Evolutionary conservation across 257 asterid genomes (phyloP).

Genomic region (Vinca minor): DNA sequence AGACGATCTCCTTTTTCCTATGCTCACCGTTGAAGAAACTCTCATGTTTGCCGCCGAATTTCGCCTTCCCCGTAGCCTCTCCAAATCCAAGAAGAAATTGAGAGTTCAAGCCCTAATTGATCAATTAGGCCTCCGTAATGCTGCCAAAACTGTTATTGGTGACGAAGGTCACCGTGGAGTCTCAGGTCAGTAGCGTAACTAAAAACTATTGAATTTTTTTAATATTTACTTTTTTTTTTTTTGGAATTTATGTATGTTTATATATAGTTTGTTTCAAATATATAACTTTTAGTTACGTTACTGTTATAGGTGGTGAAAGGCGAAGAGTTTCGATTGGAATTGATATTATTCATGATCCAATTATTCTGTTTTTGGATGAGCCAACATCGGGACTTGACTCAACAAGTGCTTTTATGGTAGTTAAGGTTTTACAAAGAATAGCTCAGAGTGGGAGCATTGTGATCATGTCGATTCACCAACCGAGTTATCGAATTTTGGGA

Average conservation of each 20-base stretch:
- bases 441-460: conserved; percentile 46
- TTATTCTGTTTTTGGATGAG: conserved; percentile 38
- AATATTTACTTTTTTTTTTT: no score
- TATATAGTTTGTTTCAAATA: no score
- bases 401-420: conserved; percentile 40
- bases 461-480: conserved; percentile 43
- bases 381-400: conserved; percentile 48
- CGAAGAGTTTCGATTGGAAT: conserved; percentile 40
- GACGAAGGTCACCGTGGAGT: conserved; percentile 39
- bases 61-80: conserved; percentile 38
- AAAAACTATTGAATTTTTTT: no score
- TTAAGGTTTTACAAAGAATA: conserved; percentile 34
- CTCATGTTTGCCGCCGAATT: conserved; percentile 81
- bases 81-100: conserved; percentile 21
- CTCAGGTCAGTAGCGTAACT: no score
- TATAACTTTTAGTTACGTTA: no score
- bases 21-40: conserved; percentile 79
- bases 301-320: conserved; percentile 45
- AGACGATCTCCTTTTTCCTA: conserved; percentile 65
- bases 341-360: conserved; percentile 40
- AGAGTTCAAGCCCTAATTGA: conserved; percentile 24
- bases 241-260: no score
- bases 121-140: conserved; percentile 27
- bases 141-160: conserved; percentile 28
- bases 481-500: conserved; percentile 38